Conservation (phyloP, 2,329 filamentous ascomycete genomes). For the Pseudovirgaria hyperparasitica region DNA sequence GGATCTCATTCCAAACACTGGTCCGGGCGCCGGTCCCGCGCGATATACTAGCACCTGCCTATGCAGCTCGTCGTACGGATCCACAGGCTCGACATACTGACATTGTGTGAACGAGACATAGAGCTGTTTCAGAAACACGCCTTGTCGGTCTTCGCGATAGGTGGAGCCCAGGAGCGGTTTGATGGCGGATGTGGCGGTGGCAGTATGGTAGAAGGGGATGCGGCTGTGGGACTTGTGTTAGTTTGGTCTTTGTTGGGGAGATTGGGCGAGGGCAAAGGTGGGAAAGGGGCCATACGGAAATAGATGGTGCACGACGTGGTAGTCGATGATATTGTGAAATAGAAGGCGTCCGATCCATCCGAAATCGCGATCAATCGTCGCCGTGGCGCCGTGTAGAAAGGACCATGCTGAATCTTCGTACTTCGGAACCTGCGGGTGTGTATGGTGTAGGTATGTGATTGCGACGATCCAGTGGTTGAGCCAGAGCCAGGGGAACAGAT, state of each 20-base stretch:
- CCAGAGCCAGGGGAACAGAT: conserved; percentile 55
- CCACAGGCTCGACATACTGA: conserved; percentile 11
- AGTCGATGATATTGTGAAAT: conserved; percentile 54
- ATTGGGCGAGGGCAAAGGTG: no score
- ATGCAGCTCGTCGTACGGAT: background rate
- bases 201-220: conserved; percentile 16
- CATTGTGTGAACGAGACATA: conserved; percentile 13
- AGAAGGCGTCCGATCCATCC: conserved; percentile 52
- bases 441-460: conserved; percentile 66
- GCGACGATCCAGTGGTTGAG: conserved; percentile 62
- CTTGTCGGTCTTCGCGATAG: no score
- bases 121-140: no score
- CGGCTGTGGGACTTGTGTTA: no score
- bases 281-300: no score
- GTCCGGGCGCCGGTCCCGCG: conserved; percentile 2
- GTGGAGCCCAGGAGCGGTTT: conserved; percentile 12
- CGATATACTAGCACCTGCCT: background rate
- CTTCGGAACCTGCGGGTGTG: conserved; percentile 44
- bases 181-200: conserved; percentile 14
- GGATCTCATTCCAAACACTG: no score
- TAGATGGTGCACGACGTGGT: conserved; percentile 51
- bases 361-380: conserved; percentile 52
- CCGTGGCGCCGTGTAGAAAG: conserved; percentile 48
- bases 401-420: conserved; percentile 48
- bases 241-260: no score